Conservation (phyloP, 1,284 basidiomycete species). For the Coniferiporia sulphurascens region DNA sequence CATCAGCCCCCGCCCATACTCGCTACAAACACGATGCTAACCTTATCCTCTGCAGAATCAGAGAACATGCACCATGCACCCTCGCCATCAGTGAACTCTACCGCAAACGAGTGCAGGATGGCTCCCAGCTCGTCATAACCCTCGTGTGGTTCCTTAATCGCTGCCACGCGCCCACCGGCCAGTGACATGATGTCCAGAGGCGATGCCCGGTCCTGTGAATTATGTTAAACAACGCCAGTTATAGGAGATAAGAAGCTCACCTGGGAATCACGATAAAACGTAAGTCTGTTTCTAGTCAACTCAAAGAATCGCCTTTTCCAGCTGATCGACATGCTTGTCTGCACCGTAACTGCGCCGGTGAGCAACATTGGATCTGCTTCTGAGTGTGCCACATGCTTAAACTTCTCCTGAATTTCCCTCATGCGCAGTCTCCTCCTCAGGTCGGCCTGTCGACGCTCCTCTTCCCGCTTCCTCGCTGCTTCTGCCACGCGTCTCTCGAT, state of each 20-base stretch:
- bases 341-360: conserved; percentile 64
- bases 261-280: conserved; percentile 52
- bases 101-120: conserved; percentile 63
- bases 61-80: conserved; percentile 57
- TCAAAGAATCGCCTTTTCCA: conserved; percentile 69
- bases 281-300: conserved; percentile 44
- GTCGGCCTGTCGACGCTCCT: conserved; percentile 37
- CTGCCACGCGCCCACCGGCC: conserved; percentile 37
- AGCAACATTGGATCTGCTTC: conserved; percentile 30
- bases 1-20: neutral
- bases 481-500: conserved; percentile 45
- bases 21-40: conserved; percentile 22
- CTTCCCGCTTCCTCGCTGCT: conserved; percentile 39
- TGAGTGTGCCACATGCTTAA: conserved; percentile 30
- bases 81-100: conserved; percentile 51
- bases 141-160: conserved; percentile 60
- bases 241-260: conserved; percentile 30
- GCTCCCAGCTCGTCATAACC: conserved; percentile 69
- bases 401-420: conserved; percentile 37
- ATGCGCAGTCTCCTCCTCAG: conserved; percentile 42
- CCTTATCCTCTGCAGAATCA: conserved; percentile 68
- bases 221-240: neutral
- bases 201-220: conserved; percentile 40
- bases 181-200: conserved; percentile 47
- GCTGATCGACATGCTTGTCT: conserved; percentile 46